Percentiles rank a stretch among this genome's conserved stretches.
Evolutionary conservation across 2,329 filamentous ascomycete species (phyloP).

Genomic region (Penicillium sp.): DNA sequence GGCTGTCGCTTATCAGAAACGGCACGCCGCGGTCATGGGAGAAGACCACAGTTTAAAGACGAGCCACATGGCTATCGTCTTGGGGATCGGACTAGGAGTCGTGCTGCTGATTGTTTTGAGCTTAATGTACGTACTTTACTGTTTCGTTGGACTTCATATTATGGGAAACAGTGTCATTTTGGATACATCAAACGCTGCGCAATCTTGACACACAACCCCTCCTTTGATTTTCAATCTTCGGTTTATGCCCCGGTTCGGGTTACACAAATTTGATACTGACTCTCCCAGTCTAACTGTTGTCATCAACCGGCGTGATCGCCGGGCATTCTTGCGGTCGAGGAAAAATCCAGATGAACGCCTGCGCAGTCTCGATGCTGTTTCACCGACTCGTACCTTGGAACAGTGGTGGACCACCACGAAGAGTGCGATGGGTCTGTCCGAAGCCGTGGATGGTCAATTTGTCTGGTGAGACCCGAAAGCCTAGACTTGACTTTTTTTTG

Average conservation of each 20-base stretch:
- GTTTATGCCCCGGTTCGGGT: conserved; percentile 8
- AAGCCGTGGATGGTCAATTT: conserved; percentile 44
- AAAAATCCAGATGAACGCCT: conserved; percentile 40
- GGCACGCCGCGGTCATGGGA: conserved; percentile 23
- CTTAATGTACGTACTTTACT: conserved; percentile 36
- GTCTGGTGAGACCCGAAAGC: conserved; percentile 40
- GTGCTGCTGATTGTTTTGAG: conserved; percentile 41
- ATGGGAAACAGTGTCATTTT: not conserved
- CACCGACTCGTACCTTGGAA: conserved; percentile 44
- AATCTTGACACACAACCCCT: not conserved
- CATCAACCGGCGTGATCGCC: conserved; percentile 41
- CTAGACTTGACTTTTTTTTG: not conserved
- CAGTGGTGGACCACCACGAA: conserved; percentile 47
- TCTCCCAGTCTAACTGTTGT: conserved; percentile 39
- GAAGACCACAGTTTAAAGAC: conserved; percentile 30
- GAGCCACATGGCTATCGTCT: conserved; percentile 41
- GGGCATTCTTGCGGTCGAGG: conserved; percentile 27
- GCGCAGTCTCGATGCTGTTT: conserved; percentile 44
- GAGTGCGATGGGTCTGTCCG: conserved; percentile 40
- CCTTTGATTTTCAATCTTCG: not conserved
- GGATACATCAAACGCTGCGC: not conserved
- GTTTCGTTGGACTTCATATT: not conserved
- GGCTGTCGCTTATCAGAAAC: conserved; percentile 20
- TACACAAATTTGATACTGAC: conserved; percentile 15
- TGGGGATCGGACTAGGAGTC: conserved; percentile 42